These are phyloP conservation scores for Rhizopogon sp. DNA, from an alignment of 768 basidiomycete genomes.

Conservation along the genomic window DNA sequence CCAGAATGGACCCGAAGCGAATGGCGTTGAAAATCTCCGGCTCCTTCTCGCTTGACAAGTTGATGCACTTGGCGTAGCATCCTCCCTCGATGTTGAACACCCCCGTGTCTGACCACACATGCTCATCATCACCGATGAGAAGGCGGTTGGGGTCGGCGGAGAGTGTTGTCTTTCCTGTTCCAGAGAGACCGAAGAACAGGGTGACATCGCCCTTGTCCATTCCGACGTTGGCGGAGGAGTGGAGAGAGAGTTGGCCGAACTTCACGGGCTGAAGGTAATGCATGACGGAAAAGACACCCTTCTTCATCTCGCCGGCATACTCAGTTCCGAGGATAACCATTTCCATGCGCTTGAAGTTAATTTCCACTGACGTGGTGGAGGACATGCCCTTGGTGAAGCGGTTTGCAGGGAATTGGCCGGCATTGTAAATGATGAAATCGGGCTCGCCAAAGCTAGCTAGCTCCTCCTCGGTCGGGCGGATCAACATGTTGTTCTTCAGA, in stretches of 20 bases:
- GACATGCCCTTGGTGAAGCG: conserved; percentile 99
- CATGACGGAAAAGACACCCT: conserved; percentile 99
- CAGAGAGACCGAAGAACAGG: conserved; percentile 97
- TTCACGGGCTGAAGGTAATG: conserved; percentile 99
- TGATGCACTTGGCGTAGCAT: conserved; percentile 98
- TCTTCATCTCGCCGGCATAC: conserved; percentile 99
- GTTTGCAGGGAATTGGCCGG: conserved; percentile 99
- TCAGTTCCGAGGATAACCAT: conserved; percentile 99
- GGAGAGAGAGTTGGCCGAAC: conserved; percentile 94
- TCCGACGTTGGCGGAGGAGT: conserved; percentile 97
- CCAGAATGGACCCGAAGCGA: conserved; percentile 92
- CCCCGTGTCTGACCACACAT: conserved; percentile 98
- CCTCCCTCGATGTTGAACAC: conserved; percentile 99
- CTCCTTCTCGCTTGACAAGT: conserved; percentile 95
- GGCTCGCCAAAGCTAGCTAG: conserved; percentile 93
- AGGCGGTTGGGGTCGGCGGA: conserved; percentile 93
- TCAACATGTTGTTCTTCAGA: conserved; percentile 94
- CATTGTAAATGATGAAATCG: conserved; percentile 99
- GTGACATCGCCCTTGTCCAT: conserved; percentile 88
- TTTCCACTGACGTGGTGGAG: conserved; percentile 96
- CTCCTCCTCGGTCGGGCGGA: conserved; percentile 94
- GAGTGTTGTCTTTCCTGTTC: conserved; percentile 98
- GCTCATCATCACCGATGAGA: conserved; percentile 98
- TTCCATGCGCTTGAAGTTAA: conserved; percentile 99
- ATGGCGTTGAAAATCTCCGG: conserved; percentile 97